These are phyloP conservation scores for Syzygium grande DNA, from an alignment of 345 rosid species.

Conservation along the genomic window DNA sequence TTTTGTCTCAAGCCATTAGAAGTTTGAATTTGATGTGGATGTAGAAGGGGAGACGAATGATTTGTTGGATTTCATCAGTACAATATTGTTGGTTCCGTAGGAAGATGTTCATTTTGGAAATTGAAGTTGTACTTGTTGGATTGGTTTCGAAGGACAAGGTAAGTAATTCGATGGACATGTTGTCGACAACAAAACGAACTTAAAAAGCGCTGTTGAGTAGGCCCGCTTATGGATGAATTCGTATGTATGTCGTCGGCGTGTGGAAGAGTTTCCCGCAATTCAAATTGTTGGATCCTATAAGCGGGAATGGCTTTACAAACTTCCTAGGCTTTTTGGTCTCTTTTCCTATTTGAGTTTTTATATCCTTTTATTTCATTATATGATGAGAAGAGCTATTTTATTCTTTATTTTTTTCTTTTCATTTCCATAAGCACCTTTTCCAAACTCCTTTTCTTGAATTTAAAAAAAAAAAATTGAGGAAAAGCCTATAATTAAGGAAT, in stretches of 20 bases:
- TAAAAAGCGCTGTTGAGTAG: background rate
- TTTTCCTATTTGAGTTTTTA: background rate
- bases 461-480: background rate
- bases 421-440: background rate
- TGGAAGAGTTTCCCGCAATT: background rate
- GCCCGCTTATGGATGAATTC: background rate
- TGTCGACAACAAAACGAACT: fast-evolving
- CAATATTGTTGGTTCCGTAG: background rate
- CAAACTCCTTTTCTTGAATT: background rate
- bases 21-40: background rate
- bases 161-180: background rate
- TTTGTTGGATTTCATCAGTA: background rate
- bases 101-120: background rate
- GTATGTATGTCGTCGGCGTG: background rate
- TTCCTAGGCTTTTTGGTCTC: background rate
- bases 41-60: background rate
- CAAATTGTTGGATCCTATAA: background rate
- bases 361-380: background rate
- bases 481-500: background rate
- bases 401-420: background rate
- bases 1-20: too few species aligned
- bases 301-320: background rate
- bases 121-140: background rate
- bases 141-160: background rate
- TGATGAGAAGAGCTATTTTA: background rate